Base-by-base conservation (phyloP, 139 green algal species). In the Coccomyxa sp. region DNA sequence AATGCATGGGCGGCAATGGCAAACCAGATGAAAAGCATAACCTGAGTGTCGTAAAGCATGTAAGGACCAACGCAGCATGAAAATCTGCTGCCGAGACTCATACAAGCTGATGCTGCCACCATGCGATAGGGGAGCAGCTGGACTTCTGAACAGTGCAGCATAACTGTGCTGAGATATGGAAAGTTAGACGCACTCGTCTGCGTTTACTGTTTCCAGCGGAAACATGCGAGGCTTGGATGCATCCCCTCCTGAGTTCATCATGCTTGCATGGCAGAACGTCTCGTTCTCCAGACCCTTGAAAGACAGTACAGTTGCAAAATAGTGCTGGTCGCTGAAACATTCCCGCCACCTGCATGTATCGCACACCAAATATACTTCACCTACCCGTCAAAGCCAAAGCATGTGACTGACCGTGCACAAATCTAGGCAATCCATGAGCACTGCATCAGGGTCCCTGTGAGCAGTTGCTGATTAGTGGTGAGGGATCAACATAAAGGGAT, bases 231-330 rank as follows among this genome's bases (percentile, higher is more conserved):
- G 63, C 63, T 25, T 3, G 18, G 18, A 25, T 21, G 63, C 18
- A 71, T 71, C 63, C 18, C 63, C 63, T 21, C 63, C 63, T 21
- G 63, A 71, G 63, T 71, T 71, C 1, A 25, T 71, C 63, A 71
- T 9, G 18, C 18, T 25, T 11, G 63, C 18, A 25, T 71, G 11
- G 59, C 58, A 82, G 45, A 82, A 77, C 13, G 82, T 88, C 51
- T 86, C 86, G 12, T 86, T 76, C 28, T 88, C 85, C 68, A 77
- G 31, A 10, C 78, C 83, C 51, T 77, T 57, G 25, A 25, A 60
- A 7, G 88, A 86, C 78, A 91, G 81, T 38, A 89, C 68, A 16
- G 86, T 87, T 10, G 88, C 86, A 21, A 90, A 83, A 66, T 88
- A 88, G 81, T 91, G 88, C 68, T 90, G 80, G 58, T 84, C 83